Evolutionary conservation across 192 early-diverging fungal species (phyloP), one percentile per base, ranked within the genome.

Genomic region (Coemansia sp.): DNA sequence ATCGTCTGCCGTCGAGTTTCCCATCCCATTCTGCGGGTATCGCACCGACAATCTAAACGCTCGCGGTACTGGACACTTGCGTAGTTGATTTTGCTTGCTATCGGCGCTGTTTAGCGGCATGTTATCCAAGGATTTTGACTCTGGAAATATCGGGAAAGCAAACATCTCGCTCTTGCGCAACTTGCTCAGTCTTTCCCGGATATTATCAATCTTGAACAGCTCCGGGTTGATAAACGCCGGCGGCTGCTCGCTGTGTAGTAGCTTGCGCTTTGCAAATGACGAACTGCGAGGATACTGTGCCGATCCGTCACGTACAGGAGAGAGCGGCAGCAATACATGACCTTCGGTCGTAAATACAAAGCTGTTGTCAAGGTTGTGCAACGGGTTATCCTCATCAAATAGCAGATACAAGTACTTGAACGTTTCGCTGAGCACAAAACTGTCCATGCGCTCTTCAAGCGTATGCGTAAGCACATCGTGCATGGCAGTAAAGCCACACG

Each of bases 401-500:
- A 98, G 83, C n/a, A 98, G 70, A 69, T 89, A 98, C n/a, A 98
- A 83, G 66, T 98, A 98, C 69, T 98, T 98, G 54, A 98, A 83
- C 1, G 96, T 97, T 75, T 98, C 96, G 51, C 90, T 92, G 6
- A 98, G 72, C 19, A 91, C 85, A 80, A 97, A 98, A 62, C 92
- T 94, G 60, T 98, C 96, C 94, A 98, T 96, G 5, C 96, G 77
- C 38, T 91, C 92, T 28, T 95, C 93, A 1, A 86, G 65, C 6
- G 71, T 66, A 56, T 83, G 82, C 2, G 84, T 85, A 6, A 59
- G 59, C 11, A 97, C 90, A 61, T 91, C 80, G 5, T 75, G 64
- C 23, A 97, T 61, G 0, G 84, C 75, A 0, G 91, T 89, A 85
- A 86, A 98, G 0, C 96, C 96, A 60, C 96, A 98, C 6, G 57